phyloP scores from a whole-genome alignment of 768 basidiomycete genomes.

The Russula brevipes region DNA sequence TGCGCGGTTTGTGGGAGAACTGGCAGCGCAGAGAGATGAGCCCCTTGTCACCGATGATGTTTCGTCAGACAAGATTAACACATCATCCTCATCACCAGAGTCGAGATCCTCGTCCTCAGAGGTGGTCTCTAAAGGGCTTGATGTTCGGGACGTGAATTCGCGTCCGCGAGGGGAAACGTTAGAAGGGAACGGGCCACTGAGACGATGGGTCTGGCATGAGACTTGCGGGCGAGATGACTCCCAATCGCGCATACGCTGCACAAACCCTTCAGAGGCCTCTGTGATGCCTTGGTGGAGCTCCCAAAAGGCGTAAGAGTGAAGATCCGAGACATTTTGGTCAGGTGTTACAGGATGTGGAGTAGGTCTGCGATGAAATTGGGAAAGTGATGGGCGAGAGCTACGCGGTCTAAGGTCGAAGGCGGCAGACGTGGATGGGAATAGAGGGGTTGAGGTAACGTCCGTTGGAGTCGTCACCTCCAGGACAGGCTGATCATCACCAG shows the following conservation, averaged over 20 bases:
- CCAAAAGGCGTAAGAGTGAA: slow-evolving; percentile 60
- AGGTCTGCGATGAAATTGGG: slow-evolving; percentile 5
- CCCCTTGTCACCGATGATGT: slow-evolving; percentile 25
- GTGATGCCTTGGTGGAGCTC: slow-evolving; percentile 59
- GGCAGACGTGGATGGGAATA: slow-evolving; percentile 31
- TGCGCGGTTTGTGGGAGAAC: slow-evolving; percentile 38
- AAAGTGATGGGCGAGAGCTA: slow-evolving; percentile 10
- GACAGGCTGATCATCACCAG: neutral
- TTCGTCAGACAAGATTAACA: slow-evolving; percentile 50
- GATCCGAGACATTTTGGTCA: slow-evolving; percentile 36
- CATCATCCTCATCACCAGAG: slow-evolving; percentile 38
- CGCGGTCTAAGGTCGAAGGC: slow-evolving; percentile 32
- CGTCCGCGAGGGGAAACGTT: slow-evolving; percentile 6
- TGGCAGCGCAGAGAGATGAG: slow-evolving; percentile 13
- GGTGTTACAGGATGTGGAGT: slow-evolving; percentile 5
- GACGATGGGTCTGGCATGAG: slow-evolving; percentile 37
- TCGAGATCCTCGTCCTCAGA: slow-evolving; percentile 24
- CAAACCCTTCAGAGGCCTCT: slow-evolving; percentile 61
- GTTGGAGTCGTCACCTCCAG: neutral
- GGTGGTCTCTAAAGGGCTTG: slow-evolving; percentile 23
- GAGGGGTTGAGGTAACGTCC: slow-evolving; percentile 9
- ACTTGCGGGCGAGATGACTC: slow-evolving; percentile 46
- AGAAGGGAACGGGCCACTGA: slow-evolving; percentile 30
- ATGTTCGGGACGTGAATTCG: slow-evolving; percentile 19
- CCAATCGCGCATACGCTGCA: slow-evolving; percentile 69